Conservation (phyloP, 805 yeast species). For the Ogataea pini region DNA sequence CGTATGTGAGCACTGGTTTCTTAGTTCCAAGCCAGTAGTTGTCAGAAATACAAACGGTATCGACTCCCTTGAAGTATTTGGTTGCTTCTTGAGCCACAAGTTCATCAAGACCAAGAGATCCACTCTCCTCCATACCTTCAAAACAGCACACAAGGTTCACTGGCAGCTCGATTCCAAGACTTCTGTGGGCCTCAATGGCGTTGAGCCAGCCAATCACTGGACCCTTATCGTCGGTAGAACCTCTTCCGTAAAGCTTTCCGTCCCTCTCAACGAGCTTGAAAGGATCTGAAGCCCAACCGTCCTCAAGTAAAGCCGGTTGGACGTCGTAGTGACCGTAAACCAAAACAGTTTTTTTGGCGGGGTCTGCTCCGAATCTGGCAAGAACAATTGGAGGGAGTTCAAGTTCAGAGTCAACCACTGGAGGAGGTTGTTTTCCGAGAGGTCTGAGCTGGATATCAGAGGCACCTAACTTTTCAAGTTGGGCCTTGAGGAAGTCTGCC, state of each 20-base stretch:
- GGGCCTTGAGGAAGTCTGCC: conserved; percentile 76
- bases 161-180: conserved; percentile 83
- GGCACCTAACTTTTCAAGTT: conserved; percentile 74
- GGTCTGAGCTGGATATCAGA: conserved; percentile 78
- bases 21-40: conserved; percentile 98
- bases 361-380: conserved; percentile 81
- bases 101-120: conserved; percentile 87
- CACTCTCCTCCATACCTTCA: conserved; percentile 99
- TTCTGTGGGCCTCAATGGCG: conserved; percentile 85
- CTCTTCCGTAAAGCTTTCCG: conserved; percentile 82
- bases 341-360: conserved; percentile 81
- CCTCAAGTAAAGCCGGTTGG: conserved; percentile 90
- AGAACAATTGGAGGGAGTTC: conserved; percentile 94
- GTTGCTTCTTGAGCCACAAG: conserved; percentile 79
- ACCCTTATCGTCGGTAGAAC: conserved; percentile 97
- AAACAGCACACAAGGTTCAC: conserved; percentile 91
- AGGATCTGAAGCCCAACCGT: conserved; percentile 96
- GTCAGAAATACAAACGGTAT: conserved; percentile 94
- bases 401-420: conserved; percentile 64
- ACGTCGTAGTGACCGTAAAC: conserved; percentile 98
- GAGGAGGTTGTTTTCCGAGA: conserved; percentile 91
- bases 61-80: conserved; percentile 80
- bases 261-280: conserved; percentile 71
- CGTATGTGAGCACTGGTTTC: conserved; percentile 96
- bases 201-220: conserved; percentile 98